Evolutionary conservation across 1,284 basidiomycete genomes (phyloP), one percentile per base, ranked within the genome.

Genomic region (Sporisorium scitamineum): DNA sequence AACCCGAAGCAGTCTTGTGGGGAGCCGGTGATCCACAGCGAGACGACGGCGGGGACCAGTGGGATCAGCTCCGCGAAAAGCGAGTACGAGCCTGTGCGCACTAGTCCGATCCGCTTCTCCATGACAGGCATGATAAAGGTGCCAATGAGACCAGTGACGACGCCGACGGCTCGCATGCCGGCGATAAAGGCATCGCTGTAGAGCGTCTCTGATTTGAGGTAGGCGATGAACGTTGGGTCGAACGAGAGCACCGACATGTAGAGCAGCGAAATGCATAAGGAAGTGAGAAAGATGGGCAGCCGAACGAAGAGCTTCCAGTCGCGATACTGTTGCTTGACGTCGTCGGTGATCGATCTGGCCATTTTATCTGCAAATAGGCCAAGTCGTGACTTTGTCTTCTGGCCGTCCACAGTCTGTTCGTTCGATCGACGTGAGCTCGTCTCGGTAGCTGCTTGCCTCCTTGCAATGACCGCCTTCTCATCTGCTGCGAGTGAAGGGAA

Each of bases 161-260:
- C 86, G 64, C 87, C 88, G 2, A 88, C 70, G 4, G 86, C 89
- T 5, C 89, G 85, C 88, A 90, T 89, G 0, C 87, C 89, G 0
- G 89, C 89, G 20, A 90, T 86, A 76, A 90, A 89, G 0, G 88
- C 85, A 70, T 90, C 89, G 14, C 76, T 76, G 70, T 81, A 81
- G 22, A 61, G 53, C 41, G 78, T 80, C 53, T 80, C 76, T 37
- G 76, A 79, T 56, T 82, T 82, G 56, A 82, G 79, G 44, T 82
- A 82, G 20, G 78, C 78, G 34, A 81, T 70, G 54, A 82, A 82
- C 5, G 77, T 80, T 2, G 73, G 61, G 39, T 81, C 80, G 50
- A 78, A 84, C 9, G 86, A 87, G 3, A 89, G 83, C 0, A 88
- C 88, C 0, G 87, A 88, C 64, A 89, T 85, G 80, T 90, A 90